These are phyloP conservation scores for Phaffia australis DNA, from an alignment of 768 basidiomycete genomes.

Conservation along the genomic window DNA sequence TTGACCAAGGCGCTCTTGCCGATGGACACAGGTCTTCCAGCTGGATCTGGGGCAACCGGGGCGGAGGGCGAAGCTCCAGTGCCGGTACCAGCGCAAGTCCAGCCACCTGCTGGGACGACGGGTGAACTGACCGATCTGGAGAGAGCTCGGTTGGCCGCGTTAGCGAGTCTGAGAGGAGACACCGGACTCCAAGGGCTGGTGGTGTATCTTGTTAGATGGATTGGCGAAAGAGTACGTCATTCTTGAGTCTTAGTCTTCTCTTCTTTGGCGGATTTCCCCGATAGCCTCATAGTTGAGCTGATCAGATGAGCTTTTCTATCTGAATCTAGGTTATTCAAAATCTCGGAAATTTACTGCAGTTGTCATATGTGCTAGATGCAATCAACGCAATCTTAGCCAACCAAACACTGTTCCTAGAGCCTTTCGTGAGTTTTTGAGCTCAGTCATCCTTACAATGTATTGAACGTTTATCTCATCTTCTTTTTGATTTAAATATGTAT, in stretches of 20 bases:
- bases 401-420: conserved; percentile 80
- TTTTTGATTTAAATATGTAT: too few species aligned
- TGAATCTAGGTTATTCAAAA: conserved; percentile 44
- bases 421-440: conserved; percentile 59
- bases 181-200: conserved; percentile 83
- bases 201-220: conserved; percentile 90
- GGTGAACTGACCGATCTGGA: conserved; percentile 38
- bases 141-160: conserved; percentile 67
- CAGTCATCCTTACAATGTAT: neutral
- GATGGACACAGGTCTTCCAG: neutral
- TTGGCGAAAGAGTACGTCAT: conserved; percentile 59
- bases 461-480: neutral
- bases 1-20: conserved; percentile 76
- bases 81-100: neutral
- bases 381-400: conserved; percentile 78
- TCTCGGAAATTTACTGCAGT: conserved; percentile 51
- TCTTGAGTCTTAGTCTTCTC: neutral
- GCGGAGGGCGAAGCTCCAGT: neutral
- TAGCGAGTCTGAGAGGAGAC: conserved; percentile 78
- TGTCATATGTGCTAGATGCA: conserved; percentile 75
- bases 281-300: neutral
- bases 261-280: neutral
- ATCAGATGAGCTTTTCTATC: neutral
- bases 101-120: conserved; percentile 2
- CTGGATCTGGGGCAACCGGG: neutral